Base-by-base conservation (phyloP, 2,329 filamentous ascomycete species). In the Phialophora macrospora region DNA sequence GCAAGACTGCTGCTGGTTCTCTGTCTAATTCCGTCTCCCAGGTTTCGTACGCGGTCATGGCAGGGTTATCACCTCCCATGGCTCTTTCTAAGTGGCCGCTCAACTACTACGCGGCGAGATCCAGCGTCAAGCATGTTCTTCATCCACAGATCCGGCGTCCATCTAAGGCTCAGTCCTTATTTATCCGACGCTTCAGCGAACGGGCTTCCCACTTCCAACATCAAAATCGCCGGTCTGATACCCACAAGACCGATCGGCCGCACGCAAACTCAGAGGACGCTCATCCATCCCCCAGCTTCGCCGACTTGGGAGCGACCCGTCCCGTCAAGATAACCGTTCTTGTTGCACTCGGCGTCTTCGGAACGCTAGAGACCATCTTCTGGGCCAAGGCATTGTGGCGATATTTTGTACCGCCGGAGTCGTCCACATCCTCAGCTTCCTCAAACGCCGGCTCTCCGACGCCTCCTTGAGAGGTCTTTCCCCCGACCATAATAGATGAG, bases 351-450 rank as follows among this genome's bases (percentile, higher is more conserved):
- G 64, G 67, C 20, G 64, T 73, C 22, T 44, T 71, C 9, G 69
- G 71, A 2, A 73, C 71, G 8, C 63, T 70, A 55, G 72, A 73
- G 56, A 68, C 72, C 2, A 67, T 72, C 57, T 73, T 73, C 41
- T 73, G 67, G 41, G 38, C 59, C 24, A 71, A 72, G 61, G 49
- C 70, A 2, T 63, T 70, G 41, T 73, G 72, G 71, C 57, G 46
- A 14, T 55, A 67, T 24, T 64, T 67, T 48, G 38, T 55, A 28
- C 60, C 34, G 48, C 20, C 28, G 32, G 6, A 30, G 49, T 28
- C 30, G 38, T 20, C 28, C 22, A 28, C 8, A 4, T 34, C 56
- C 0, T n/a, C n/a, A 11, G 7, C 41, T 5, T 34, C 28, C 1
- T 48, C 38, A 6, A 11, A 20, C 8, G 56, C 26, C 12, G 14